Conservation (phyloP, 306 rosid species). For the Aeschynomene evenia region DNA sequence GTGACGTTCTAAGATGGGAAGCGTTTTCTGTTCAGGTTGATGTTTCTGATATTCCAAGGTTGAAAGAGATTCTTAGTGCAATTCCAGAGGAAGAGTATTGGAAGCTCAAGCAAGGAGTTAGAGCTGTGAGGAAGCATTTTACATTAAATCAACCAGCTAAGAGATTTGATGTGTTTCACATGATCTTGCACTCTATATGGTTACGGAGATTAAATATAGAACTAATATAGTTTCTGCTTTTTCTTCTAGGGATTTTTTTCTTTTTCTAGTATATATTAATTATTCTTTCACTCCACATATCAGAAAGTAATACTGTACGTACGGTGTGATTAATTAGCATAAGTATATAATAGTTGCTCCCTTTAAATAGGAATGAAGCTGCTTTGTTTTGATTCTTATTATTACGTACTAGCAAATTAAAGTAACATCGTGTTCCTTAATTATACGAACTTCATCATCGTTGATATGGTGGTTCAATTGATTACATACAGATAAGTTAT, state of each 20-base stretch:
- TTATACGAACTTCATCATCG: background rate
- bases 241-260: no score
- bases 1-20: constrained; percentile 76
- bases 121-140: constrained; percentile 67
- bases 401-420: background rate
- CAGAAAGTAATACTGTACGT: no score
- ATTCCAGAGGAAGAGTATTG: constrained; percentile 50
- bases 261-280: no score
- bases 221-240: constrained; percentile 24
- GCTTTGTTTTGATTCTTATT: background rate
- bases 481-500: background rate
- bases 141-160: constrained; percentile 58
- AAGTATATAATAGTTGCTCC: background rate
- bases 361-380: background rate
- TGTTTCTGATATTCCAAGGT: constrained; percentile 59
- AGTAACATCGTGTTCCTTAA: background rate
- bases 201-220: constrained; percentile 62
- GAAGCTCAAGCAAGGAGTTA: constrained; percentile 56
- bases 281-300: no score
- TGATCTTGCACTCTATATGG: constrained; percentile 79
- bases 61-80: constrained; percentile 55
- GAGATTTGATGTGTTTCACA: constrained; percentile 74
- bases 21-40: constrained; percentile 59
- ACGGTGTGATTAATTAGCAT: no score
- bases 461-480: background rate